Percentiles rank a stretch among this genome's conserved stretches.
These are phyloP conservation scores for Xylariaceae sp. DNA, from an alignment of 2,329 filamentous ascomycete genomes.

Conservation along the genomic window DNA sequence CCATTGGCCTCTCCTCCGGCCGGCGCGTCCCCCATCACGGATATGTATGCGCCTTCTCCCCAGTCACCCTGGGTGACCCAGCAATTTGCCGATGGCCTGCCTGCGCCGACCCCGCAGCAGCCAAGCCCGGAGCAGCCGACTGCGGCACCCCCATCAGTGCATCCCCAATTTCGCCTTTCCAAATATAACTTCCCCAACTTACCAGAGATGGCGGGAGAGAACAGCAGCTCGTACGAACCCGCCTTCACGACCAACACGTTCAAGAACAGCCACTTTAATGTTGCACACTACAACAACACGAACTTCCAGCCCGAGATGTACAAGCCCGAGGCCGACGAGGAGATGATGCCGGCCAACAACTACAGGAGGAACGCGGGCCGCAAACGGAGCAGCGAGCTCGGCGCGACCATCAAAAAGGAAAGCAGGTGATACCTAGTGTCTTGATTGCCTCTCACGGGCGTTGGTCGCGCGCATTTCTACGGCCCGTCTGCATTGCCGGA, in stretches of 20 bases:
- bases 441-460: too few species aligned
- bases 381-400: conserved; percentile 25
- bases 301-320: conserved; percentile 52
- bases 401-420: conserved; percentile 23
- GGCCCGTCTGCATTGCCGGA: too few species aligned
- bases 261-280: conserved; percentile 60
- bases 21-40: conserved; percentile 25
- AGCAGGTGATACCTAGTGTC: conserved; percentile 6
- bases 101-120: conserved; percentile 22
- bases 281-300: conserved; percentile 59
- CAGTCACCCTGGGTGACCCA: conserved; percentile 30
- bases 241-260: conserved; percentile 50
- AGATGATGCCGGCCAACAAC: conserved; percentile 14
- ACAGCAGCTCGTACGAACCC: conserved; percentile 32
- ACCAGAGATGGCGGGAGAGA: conserved; percentile 27
- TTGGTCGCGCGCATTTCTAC: too few species aligned
- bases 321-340: conserved; percentile 32
- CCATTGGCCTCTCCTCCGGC: conserved; percentile 26
- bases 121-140: conserved; percentile 17
- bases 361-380: conserved; percentile 17
- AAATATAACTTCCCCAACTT: conserved; percentile 41
- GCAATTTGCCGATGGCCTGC: conserved; percentile 24
- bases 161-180: conserved; percentile 42
- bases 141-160: conserved; percentile 24
- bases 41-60: conserved; percentile 26